These are phyloP conservation scores for Arachnomyces sp. DNA, from an alignment of 2,329 filamentous ascomycete species.

Conservation along the genomic window DNA sequence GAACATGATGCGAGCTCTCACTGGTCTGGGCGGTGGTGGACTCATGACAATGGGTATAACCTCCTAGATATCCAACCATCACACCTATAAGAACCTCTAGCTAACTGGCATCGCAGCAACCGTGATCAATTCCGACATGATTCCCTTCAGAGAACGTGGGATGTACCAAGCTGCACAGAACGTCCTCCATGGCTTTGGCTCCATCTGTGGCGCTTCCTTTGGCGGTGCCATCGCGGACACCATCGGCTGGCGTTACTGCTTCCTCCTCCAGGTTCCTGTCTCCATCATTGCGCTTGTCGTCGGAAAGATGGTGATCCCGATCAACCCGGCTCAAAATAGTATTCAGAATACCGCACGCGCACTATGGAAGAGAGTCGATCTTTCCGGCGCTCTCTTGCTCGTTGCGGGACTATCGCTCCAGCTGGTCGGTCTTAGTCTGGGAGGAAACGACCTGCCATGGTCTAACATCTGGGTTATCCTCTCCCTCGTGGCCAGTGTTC, in stretches of 20 bases:
- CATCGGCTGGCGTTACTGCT: slow-evolving; percentile 44
- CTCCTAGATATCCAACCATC: not conserved
- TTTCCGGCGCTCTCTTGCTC: slow-evolving; percentile 49
- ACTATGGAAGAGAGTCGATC: slow-evolving; percentile 50
- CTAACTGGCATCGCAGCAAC: slow-evolving; percentile 30
- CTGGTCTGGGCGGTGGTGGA: slow-evolving; percentile 65
- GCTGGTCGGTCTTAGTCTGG: slow-evolving; percentile 37
- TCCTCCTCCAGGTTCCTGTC: slow-evolving; percentile 54
- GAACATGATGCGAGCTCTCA: slow-evolving; percentile 61
- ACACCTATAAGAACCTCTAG: not conserved
- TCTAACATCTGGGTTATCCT: slow-evolving; percentile 32
- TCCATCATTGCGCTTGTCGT: slow-evolving; percentile 47
- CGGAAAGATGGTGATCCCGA: slow-evolving; percentile 46
- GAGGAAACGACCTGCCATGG: slow-evolving; percentile 41
- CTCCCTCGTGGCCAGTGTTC: slow-evolving; percentile 29
- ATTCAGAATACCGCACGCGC: slow-evolving; percentile 18
- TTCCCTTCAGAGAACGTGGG: slow-evolving; percentile 64
- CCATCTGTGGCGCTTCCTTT: slow-evolving; percentile 46
- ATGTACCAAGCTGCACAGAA: slow-evolving; percentile 61
- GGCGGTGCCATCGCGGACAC: slow-evolving; percentile 37
- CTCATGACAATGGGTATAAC: slow-evolving; percentile 52
- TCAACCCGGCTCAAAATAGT: slow-evolving; percentile 10
- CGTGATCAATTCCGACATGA: slow-evolving; percentile 65
- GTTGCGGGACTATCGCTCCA: slow-evolving; percentile 52
- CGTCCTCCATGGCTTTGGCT: slow-evolving; percentile 53